A percentile compares a stretch with the other conserved stretches of the same genome.
Conservation (phyloP, 257 asterid genomes). For the Petunia axillaris region DNA sequence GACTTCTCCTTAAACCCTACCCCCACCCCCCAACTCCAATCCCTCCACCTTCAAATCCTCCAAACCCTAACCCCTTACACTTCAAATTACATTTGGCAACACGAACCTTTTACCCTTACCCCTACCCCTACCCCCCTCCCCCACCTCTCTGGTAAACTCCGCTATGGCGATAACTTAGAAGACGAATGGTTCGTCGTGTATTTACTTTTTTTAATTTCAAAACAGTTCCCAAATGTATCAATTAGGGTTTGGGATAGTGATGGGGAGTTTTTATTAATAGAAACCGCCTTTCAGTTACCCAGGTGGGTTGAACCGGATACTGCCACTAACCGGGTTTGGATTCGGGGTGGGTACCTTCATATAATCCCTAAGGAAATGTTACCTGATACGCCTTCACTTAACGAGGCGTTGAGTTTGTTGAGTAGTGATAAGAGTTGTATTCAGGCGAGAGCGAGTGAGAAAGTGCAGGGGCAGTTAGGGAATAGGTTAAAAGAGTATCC, state of each 20-base stretch:
- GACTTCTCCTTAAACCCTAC: constrained; percentile 48
- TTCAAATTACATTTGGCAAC: constrained; percentile 73
- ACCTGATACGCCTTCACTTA: constrained; percentile 48
- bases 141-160: constrained; percentile 81
- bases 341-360: constrained; percentile 68
- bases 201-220: constrained; percentile 69
- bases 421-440: background rate
- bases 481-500: constrained; percentile 74
- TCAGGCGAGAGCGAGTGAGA: constrained; percentile 49
- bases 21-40: constrained; percentile 50
- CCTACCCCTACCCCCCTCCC: constrained; percentile 45
- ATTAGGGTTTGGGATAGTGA: constrained; percentile 79
- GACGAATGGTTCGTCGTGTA: constrained; percentile 95
- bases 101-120: constrained; percentile 73
- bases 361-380: constrained; percentile 55
- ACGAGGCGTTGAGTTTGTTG: constrained; percentile 52
- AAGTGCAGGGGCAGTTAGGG: constrained; percentile 63
- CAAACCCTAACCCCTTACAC: constrained; percentile 49
- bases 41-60: constrained; percentile 76
- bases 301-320: constrained; percentile 87
- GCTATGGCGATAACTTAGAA: constrained; percentile 85
- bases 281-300: constrained; percentile 86
- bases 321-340: constrained; percentile 72
- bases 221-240: constrained; percentile 55
- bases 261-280: constrained; percentile 82